phyloP scores from a whole-genome alignment of 1,284 basidiomycete species.

The Phaffia rhodozyma region DNA sequence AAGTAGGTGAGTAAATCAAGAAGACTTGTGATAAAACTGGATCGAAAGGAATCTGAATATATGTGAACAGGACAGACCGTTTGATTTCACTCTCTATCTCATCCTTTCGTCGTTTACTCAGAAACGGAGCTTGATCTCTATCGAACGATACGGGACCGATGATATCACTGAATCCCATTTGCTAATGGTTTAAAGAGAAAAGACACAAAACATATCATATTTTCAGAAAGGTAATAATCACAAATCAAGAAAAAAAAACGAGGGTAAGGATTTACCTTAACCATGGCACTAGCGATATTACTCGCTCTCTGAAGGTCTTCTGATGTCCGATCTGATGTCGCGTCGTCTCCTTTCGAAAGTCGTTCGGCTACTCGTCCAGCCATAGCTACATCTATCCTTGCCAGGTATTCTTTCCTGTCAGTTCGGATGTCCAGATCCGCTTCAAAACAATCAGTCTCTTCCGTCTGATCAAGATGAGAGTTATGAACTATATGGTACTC shows the following conservation, averaged over 20 bases:
- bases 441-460: no score
- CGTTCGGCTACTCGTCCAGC: conserved; percentile 89
- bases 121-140: conserved; percentile 53
- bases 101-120: conserved; percentile 61
- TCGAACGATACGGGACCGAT: conserved; percentile 51
- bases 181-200: no score
- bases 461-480: no score
- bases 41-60: background rate
- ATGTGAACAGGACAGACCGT: conserved; percentile 43
- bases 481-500: conserved; percentile 29
- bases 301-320: conserved; percentile 74
- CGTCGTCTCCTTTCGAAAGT: conserved; percentile 71
- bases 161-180: no score
- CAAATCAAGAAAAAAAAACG: no score
- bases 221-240: no score
- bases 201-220: no score
- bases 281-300: conserved; percentile 69
- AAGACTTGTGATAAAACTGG: no score
- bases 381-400: conserved; percentile 65
- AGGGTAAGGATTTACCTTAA: conserved; percentile 38
- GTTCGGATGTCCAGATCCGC: no score
- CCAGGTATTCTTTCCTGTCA: no score
- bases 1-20: background rate
- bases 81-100: conserved; percentile 73
- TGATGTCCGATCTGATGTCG: conserved; percentile 76